Conservation (phyloP, 2,329 filamentous ascomycete genomes). For the Plenodomus lindquistii region DNA sequence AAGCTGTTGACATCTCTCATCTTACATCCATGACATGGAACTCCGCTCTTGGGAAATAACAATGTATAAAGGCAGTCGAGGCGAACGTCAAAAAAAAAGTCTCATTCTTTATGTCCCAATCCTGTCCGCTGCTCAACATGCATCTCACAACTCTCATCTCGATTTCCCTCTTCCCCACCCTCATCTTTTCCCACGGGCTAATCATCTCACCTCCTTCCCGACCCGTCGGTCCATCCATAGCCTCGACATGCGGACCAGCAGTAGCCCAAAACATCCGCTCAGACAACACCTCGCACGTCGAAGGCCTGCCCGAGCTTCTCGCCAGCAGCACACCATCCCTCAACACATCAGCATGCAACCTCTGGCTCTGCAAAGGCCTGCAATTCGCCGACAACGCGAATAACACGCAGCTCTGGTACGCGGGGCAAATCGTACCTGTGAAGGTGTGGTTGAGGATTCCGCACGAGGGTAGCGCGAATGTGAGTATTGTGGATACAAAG, state of each 20-base stretch:
- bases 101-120: too few relatives aligned
- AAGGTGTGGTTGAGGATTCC: slow-evolving; percentile 55
- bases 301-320: slow-evolving; percentile 46
- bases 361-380: slow-evolving; percentile 62
- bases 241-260: slow-evolving; percentile 56
- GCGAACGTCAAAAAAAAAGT: too few relatives aligned
- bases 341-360: slow-evolving; percentile 53
- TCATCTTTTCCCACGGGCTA: slow-evolving; percentile 54
- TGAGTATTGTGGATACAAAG: slow-evolving; percentile 62
- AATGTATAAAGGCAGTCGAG: too few relatives aligned
- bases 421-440: slow-evolving; percentile 47
- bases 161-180: slow-evolving; percentile 18
- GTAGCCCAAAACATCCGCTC: slow-evolving; percentile 55
- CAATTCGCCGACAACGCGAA: slow-evolving; percentile 62
- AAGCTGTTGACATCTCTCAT: too few relatives aligned
- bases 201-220: slow-evolving; percentile 56
- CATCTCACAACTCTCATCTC: slow-evolving; percentile 17
- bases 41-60: too few relatives aligned
- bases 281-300: slow-evolving; percentile 48
- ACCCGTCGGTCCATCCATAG: slow-evolving; percentile 55
- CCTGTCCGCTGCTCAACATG: slow-evolving; percentile 17
- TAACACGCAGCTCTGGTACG: slow-evolving; percentile 54
- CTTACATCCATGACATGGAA: too few relatives aligned
- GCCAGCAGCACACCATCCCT: slow-evolving; percentile 49
- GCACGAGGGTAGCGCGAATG: slow-evolving; percentile 60